Evolutionary conservation across 164 flowering plant genomes (phyloP).

Genomic region (Tetrastigma voinierianum): DNA sequence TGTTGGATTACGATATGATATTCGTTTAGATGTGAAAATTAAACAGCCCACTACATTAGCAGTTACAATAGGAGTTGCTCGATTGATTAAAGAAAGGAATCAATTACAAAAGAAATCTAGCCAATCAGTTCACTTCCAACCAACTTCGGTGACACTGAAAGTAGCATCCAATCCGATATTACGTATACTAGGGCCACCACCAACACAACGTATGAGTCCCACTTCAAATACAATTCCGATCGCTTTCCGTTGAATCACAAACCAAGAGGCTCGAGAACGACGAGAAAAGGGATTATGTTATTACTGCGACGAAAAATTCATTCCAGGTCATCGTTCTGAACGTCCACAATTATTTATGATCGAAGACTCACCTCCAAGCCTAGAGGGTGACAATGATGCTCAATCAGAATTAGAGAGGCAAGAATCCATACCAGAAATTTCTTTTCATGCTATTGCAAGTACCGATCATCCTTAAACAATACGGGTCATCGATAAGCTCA

Average conservation of each 20-base stretch:
- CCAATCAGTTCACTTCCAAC: no score
- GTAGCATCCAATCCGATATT: not conserved
- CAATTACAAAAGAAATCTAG: not conserved
- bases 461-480: not conserved
- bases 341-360: no score
- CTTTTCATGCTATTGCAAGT: conserved; percentile 15
- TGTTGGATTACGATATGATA: not conserved
- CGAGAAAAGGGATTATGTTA: not conserved
- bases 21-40: not conserved
- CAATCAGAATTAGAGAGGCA: no score
- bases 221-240: not conserved
- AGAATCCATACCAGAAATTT: not conserved
- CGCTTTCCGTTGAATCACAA: not conserved
- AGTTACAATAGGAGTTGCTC: not conserved
- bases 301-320: no score
- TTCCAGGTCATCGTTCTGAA: no score
- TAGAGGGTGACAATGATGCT: no score
- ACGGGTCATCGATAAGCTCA: not conserved
- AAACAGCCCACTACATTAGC: not conserved
- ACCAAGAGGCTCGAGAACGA: not conserved
- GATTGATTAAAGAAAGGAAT: not conserved
- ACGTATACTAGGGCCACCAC: not conserved
- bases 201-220: not conserved
- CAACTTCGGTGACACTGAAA: not conserved
- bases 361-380: no score